Conservation (phyloP, 2,329 filamentous ascomycete species). For the Juglanconis juglandina region DNA sequence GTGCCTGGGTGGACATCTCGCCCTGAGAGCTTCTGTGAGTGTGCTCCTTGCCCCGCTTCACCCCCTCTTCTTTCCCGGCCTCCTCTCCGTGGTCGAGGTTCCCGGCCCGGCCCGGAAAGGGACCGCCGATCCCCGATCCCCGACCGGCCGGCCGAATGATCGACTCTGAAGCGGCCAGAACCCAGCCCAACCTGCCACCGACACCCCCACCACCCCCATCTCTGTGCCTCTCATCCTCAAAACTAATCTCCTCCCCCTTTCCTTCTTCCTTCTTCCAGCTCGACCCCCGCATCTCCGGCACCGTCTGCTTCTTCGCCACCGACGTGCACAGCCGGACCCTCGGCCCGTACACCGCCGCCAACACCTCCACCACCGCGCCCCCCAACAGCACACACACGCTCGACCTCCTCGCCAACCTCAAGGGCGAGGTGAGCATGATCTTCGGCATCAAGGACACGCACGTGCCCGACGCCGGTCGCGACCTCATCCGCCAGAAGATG, state of each 20-base stretch:
- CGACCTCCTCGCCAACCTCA: constrained; percentile 19
- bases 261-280: no score
- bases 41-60: neutral
- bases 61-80: no score
- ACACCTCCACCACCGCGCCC: constrained; percentile 37
- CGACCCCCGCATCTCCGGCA: constrained; percentile 71
- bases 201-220: neutral
- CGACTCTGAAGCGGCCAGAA: no score
- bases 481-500: constrained; percentile 78
- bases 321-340: constrained; percentile 81
- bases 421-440: constrained; percentile 75
- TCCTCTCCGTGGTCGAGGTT: no score
- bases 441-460: constrained; percentile 91
- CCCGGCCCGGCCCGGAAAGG: no score
- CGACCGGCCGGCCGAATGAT: no score
- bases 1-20: constrained; percentile 90
- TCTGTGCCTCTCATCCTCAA: neutral
- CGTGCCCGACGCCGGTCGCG: constrained; percentile 76
- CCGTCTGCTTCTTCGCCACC: constrained; percentile 87
- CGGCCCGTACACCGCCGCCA: constrained; percentile 54
- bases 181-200: no score
- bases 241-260: constrained; percentile 6
- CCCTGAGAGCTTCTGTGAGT: constrained; percentile 54
- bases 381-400: constrained; percentile 25
- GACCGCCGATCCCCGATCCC: no score